Evolutionary conservation across 441 rosid genomes (phyloP), one percentile per base, ranked within the genome.

Genomic region (Bruguiera hainesii): DNA sequence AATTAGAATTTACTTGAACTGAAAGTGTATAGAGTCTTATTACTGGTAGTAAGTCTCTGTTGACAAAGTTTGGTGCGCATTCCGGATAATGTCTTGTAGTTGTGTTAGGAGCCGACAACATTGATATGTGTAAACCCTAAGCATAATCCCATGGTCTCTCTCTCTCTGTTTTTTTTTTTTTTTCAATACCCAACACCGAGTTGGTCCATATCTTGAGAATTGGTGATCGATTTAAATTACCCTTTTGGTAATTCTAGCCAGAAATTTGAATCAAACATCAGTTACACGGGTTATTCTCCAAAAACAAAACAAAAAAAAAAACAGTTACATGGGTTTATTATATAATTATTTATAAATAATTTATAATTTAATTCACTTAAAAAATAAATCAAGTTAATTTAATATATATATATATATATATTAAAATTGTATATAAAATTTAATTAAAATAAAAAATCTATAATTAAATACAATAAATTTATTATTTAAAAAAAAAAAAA

Each of bases 61-160:
- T 39, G 52, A 66, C 49, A 74, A 60, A 68, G 84, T 79, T 75
- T 76, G 79, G 80, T 78, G 79, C 56, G 30, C 68, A 63, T 74
- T 60, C 48, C 79, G 76, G 74, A 73, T 66, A 77, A 72, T 73
- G 70, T 60, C 71, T 7, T 18, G 25, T 25, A 69, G 74, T 72
- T 62, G 35, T 71, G 48, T 42, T 42, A 42, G 73, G 63, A 76
- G 83, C 80, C 70, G 84, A 83, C 84, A 78, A 67, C 86, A 72
- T 85, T 72, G 87, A 71, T 81, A 73, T 75, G 61, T 66, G 83
- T 23, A 77, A 67, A 71, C 33, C 67, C 20, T 39, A 64, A 63
- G 60, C 33, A 59, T 66, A 60, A 21, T 68, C 16, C 5, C 13
- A 60, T 61, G 13, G 11, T 7, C 51, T 13, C 33, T 31, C 30